phyloP scores from a whole-genome alignment of 2,329 filamentous ascomycete species.

The Catunica adiposa region DNA sequence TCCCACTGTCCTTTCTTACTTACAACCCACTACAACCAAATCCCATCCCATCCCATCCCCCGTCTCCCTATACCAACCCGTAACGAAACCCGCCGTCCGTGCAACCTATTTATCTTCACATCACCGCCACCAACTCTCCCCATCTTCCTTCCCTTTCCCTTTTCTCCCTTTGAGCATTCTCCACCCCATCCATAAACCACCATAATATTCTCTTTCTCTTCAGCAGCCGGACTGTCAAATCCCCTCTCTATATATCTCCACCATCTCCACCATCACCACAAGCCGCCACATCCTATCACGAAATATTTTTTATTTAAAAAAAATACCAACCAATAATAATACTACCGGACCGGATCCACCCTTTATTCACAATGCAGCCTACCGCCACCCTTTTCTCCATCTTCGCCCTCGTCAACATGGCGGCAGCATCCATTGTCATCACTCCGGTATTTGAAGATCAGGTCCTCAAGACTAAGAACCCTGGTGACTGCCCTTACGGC shows the following conservation, averaged over 20 bases:
- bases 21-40: no score
- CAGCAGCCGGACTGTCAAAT: slow-evolving; percentile 7
- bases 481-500: slow-evolving; percentile 39
- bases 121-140: neutral
- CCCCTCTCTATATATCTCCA: neutral
- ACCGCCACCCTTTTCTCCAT: slow-evolving; percentile 22
- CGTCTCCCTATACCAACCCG: neutral
- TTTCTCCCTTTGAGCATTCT: neutral
- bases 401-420: slow-evolving; percentile 30
- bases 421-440: slow-evolving; percentile 37
- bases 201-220: neutral
- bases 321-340: neutral
- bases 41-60: no score
- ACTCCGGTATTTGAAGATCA: slow-evolving; percentile 36
- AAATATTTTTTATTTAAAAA: neutral
- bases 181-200: neutral
- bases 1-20: no score
- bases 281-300: neutral
- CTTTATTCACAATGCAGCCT: slow-evolving; percentile 25
- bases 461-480: slow-evolving; percentile 28
- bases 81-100: neutral
- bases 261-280: neutral
- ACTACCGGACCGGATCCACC: neutral
- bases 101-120: slow-evolving; percentile 4
- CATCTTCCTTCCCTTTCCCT: neutral